Base-by-base conservation (phyloP, 2,329 filamentous ascomycete genomes). In the Verticillium zaregamsianum region DNA sequence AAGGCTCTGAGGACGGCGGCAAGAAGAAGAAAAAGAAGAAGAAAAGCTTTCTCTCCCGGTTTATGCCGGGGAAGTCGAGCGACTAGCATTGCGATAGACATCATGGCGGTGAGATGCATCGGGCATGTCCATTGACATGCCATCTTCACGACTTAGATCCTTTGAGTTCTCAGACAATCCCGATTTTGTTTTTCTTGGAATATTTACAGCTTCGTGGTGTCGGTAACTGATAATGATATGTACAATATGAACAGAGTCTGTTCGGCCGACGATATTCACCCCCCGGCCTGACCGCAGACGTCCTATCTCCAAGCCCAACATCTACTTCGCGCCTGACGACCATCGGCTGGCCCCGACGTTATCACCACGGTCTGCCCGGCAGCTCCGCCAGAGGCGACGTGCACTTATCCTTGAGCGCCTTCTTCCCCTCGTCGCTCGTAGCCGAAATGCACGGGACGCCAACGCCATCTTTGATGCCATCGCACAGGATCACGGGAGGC, bases 401-500 rank as follows among this genome's bases (percentile, higher is more conserved):
- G 65, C 74, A 76, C 31, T 68, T 75, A 25, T 68, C 69, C 20
- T 67, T 66, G 33, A 76, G 64, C 25, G 74, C 74, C 2, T 69
- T 70, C 20, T 62, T 65, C 4, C 70, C 74, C 64, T 72, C 72
- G 1, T 67, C 61, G 65, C 72, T 78, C 45, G 68, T 70, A 12
- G 72, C 69, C 39, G 71, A 67, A 17, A 76, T 68, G 59, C 76
- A 77, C 20, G 71, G 73, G 5, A 70, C 65, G 2, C 76, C 68
- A 1, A 73, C 67, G 45, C 71, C 75, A 7, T 76, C 77, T 40
- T 70, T 69, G 68, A 80, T 75, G n/a, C 73, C 80, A 66, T 85
- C 80, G 65, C 84, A 86, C 40, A 83, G 74, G 57, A 86, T 75
- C 55, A 77, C 78, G 23, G 76, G 70, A 7, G 75, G 70, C 23